A percentile compares a stretch with the other conserved stretches of the same genome.
phyloP scores from a whole-genome alignment of 495 filamentous ascomycete species.

The Daldinia vernicosa region DNA sequence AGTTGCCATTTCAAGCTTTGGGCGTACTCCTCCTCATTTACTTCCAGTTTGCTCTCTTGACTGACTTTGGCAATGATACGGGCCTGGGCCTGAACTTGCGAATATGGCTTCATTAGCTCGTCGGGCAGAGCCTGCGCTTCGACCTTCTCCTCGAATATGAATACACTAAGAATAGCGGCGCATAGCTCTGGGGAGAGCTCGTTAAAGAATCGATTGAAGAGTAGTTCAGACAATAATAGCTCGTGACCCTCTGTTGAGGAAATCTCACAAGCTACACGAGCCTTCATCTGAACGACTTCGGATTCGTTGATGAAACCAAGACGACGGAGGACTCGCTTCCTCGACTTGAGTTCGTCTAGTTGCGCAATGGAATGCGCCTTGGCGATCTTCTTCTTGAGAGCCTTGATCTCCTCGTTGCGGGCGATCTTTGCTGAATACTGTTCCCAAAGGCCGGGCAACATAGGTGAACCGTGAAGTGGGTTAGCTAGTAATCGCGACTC shows the following conservation, averaged over 20 bases:
- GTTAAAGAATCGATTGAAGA: slow-evolving; percentile 99
- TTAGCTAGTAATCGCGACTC: slow-evolving; percentile 91
- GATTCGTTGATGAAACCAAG: slow-evolving; percentile 93
- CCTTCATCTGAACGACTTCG: slow-evolving; percentile 95
- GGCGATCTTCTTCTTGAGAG: slow-evolving; percentile 82
- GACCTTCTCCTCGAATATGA: slow-evolving; percentile 96
- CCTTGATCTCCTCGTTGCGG: slow-evolving; percentile 80
- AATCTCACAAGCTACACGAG: slow-evolving; percentile 95
- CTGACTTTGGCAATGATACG: slow-evolving; percentile 89
- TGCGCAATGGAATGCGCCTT: slow-evolving; percentile 87
- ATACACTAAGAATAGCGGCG: slow-evolving; percentile 86
- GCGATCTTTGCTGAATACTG: slow-evolving; percentile 83
- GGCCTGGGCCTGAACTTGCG: slow-evolving; percentile 85
- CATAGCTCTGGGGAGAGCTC: slow-evolving; percentile 86
- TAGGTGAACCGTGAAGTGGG: slow-evolving; percentile 87
- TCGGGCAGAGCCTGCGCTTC: slow-evolving; percentile 77
- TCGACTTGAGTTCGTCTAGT: slow-evolving; percentile 92
- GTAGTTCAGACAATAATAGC: slow-evolving; percentile 86
- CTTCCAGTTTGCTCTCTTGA: slow-evolving; percentile 85
- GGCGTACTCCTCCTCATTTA: slow-evolving; percentile 94
- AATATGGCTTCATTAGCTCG: slow-evolving; percentile 84
- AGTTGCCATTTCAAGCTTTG: slow-evolving; percentile 87
- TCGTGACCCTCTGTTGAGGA: slow-evolving; percentile 85
- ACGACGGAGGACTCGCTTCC: slow-evolving; percentile 96
- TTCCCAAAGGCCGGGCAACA: slow-evolving; percentile 81